Percentiles rank a stretch among this genome's conserved stretches.
phyloP scores from a whole-genome alignment of 2,329 filamentous ascomycete species.

The Verticillium dahliae region DNA sequence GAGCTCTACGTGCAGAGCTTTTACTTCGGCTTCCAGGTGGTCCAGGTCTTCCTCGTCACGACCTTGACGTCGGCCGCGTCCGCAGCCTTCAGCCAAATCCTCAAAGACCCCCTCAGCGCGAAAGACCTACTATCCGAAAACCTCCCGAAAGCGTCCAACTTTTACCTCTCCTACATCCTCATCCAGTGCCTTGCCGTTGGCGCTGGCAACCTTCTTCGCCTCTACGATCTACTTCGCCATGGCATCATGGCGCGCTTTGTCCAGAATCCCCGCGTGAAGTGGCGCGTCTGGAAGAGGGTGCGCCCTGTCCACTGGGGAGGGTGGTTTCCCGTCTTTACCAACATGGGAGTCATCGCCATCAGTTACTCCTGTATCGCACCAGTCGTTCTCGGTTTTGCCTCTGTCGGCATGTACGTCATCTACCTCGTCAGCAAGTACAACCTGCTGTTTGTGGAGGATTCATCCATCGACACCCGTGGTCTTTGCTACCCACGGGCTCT shows the following conservation, averaged over 20 bases:
- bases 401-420: slow-evolving; percentile 71
- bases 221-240: slow-evolving; percentile 52
- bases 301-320: slow-evolving; percentile 78
- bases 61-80: slow-evolving; percentile 71
- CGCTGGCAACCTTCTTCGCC: slow-evolving; percentile 65
- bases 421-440: slow-evolving; percentile 90
- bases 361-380: slow-evolving; percentile 84
- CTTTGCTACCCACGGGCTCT: slow-evolving; percentile 82
- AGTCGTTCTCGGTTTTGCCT: slow-evolving; percentile 75
- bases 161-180: slow-evolving; percentile 89
- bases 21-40: slow-evolving; percentile 75
- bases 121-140: slow-evolving; percentile 54
- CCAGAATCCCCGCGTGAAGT: slow-evolving; percentile 75
- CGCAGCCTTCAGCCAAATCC: slow-evolving; percentile 49
- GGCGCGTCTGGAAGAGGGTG: slow-evolving; percentile 68
- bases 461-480: slow-evolving; percentile 79
- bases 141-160: slow-evolving; percentile 73
- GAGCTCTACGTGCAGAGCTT: slow-evolving; percentile 74
- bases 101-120: slow-evolving; percentile 25
- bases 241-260: slow-evolving; percentile 63
- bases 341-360: slow-evolving; percentile 74
- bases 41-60: slow-evolving; percentile 80
- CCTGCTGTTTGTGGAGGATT: slow-evolving; percentile 78
- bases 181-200: slow-evolving; percentile 82
- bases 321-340: slow-evolving; percentile 73